These are phyloP conservation scores for Cystofilobasidium capitatum DNA, from an alignment of 768 basidiomycete species.

Conservation along the genomic window DNA sequence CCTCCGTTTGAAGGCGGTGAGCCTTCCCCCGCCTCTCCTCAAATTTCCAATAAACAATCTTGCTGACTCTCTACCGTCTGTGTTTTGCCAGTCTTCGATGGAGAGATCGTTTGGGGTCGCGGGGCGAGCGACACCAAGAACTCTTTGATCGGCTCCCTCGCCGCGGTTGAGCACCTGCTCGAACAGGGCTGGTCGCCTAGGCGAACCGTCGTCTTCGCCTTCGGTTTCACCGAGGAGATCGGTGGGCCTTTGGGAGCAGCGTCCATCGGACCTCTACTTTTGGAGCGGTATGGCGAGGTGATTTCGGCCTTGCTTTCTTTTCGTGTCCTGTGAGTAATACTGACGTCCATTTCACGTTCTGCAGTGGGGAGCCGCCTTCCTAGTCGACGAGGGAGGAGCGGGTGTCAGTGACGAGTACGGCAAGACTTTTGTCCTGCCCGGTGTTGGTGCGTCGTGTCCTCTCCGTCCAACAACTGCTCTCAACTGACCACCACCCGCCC, in stretches of 20 bases:
- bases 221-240: conserved; percentile 26
- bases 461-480: neutral
- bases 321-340: neutral
- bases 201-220: conserved; percentile 23
- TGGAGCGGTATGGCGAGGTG: conserved; percentile 16
- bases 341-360: too few species aligned
- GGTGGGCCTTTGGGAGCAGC: conserved; percentile 23
- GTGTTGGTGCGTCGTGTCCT: neutral
- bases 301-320: neutral
- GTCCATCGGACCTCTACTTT: conserved; percentile 11
- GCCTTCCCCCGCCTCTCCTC: neutral
- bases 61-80: neutral
- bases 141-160: conserved; percentile 13
- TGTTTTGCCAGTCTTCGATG: conserved; percentile 1
- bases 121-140: conserved; percentile 23
- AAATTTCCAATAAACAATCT: too few species aligned
- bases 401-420: conserved; percentile 21
- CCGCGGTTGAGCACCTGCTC: conserved; percentile 22
- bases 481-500: neutral
- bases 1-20: conserved; percentile 22
- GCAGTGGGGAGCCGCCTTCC: conserved; percentile 19
- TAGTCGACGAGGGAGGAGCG: conserved; percentile 23
- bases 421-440: conserved; percentile 20
- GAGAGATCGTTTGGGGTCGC: conserved; percentile 16
- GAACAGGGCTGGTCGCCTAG: conserved; percentile 8